Evolutionary conservation across 2,329 filamentous ascomycete genomes (phyloP), one percentile per base, ranked within the genome.

Genomic region (Ophiostoma montium): DNA sequence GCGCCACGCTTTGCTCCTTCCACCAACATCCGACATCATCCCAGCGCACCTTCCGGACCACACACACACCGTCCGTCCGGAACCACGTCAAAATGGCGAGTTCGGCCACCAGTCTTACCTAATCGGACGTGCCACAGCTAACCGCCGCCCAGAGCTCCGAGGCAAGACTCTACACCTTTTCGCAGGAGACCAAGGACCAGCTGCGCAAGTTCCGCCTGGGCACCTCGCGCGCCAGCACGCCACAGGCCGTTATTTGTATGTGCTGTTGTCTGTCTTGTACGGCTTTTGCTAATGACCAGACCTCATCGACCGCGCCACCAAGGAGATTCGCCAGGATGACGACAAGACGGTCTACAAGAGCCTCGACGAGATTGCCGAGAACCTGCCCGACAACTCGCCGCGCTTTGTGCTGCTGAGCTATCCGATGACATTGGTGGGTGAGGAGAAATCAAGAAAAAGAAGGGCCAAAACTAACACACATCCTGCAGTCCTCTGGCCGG

Each of bases 171-270:
- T 96, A 95, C 70, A 86, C 85, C 52, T 94, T 96, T 76, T 94
- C 88, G 31, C 77, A 80, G 55, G 86, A 92, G 68, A 95, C 87
- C 42, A 92, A 84, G 67, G 81, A 88, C 56, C 82, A 89, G 61
- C 78, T 98, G 56, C 84, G 86, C 65, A 96, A 95, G 68, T 98
- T 98, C 70, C 85, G 92, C 46, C 75, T 98, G 27, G 80, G 83
- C 23, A 96, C 92, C 2, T 95, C 89, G 32, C 75, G 92, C 56
- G 81, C 87, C 47, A 90, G 83, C 62, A 80, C 83, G 43, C 84
- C 89, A 0, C 87, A 95, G 70, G 92, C 89, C 53, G 80, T 94
- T 54, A 94, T 98, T 58, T 96, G 92, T 96, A 84, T 67, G 82
- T 74, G 16, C 5, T 23, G 19, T 41, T 33, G 38, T n/a, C 19